These are phyloP conservation scores for Chlamydomonas applanata DNA, from an alignment of 139 green algal species.

Conservation along the genomic window DNA sequence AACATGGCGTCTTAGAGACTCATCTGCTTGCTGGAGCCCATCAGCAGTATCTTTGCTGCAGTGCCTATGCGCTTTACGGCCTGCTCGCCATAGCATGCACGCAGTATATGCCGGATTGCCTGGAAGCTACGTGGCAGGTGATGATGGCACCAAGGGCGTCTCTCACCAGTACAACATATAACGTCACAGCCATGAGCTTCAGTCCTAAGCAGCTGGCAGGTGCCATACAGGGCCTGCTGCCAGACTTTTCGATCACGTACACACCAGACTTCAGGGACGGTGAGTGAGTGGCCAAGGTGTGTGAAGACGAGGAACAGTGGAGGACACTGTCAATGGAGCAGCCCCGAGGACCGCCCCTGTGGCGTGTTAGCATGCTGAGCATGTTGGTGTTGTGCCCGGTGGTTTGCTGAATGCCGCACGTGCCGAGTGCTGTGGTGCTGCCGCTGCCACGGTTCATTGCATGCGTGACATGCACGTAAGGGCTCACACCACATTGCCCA, in stretches of 20 bases:
- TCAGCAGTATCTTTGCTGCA: not conserved
- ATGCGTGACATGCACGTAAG: no score
- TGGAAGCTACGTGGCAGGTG: constrained; percentile 55
- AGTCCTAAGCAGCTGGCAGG: constrained; percentile 53
- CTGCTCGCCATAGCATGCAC: not conserved
- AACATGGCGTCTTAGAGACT: no score
- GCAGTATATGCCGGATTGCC: constrained; percentile 63
- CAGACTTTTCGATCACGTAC: constrained; percentile 41
- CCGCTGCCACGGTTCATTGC: no score
- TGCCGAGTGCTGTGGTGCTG: no score
- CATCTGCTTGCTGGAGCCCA: no score
- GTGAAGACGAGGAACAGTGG: not conserved
- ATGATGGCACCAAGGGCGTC: constrained; percentile 48
- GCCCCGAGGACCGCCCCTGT: not conserved
- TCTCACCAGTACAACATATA: constrained; percentile 57
- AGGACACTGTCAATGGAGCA: not conserved
- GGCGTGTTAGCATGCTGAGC: not conserved
- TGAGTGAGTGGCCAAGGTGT: not conserved
- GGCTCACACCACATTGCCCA: no score
- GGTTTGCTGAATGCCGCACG: no score
- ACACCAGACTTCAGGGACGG: constrained; percentile 44
- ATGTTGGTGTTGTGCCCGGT: no score
- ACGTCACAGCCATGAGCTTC: constrained; percentile 61
- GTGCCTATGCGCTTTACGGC: not conserved
- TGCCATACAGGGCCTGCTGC: constrained; percentile 41